Conservation (phyloP, 257 asterid genomes). For the Plantago ovata region DNA sequence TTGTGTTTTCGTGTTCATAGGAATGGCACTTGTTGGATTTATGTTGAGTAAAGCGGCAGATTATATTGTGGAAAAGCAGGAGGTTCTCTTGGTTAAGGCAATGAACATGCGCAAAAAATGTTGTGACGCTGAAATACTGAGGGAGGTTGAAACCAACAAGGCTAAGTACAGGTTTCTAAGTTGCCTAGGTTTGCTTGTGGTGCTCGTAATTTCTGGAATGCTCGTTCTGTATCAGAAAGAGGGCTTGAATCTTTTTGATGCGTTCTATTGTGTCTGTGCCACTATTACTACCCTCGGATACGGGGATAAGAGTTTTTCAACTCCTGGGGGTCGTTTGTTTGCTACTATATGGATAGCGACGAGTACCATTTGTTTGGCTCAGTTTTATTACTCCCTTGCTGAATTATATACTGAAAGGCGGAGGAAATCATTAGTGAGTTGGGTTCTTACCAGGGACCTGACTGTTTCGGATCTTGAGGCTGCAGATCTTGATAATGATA, state of each 20-base stretch:
- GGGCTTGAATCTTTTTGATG: conserved; percentile 54
- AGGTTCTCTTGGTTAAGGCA: conserved; percentile 48
- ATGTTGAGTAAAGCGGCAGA: conserved; percentile 77
- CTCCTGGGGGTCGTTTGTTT: conserved; percentile 55
- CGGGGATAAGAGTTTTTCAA: conserved; percentile 85
- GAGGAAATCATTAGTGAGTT: conserved; percentile 38
- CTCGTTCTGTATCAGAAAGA: conserved; percentile 43
- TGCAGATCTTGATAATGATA: conserved; percentile 77
- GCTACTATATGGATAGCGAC: conserved; percentile 75
- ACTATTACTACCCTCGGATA: conserved; percentile 81
- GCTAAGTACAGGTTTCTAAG: conserved; percentile 47
- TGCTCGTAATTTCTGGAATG: conserved; percentile 41
- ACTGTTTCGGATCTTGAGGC: conserved; percentile 70
- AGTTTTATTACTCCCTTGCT: conserved; percentile 55
- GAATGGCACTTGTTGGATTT: conserved; percentile 78
- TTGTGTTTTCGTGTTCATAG: conserved; percentile 59
- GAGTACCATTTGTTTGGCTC: conserved; percentile 77
- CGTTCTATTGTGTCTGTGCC: conserved; percentile 73
- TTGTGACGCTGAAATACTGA: conserved; percentile 42
- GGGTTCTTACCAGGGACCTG: conserved; percentile 64
- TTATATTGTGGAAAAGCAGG: conserved; percentile 66
- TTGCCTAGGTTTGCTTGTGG: conserved; percentile 30
- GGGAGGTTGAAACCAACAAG: conserved; percentile 46
- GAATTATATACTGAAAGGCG: conserved; percentile 64
- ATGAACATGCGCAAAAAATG: conserved; percentile 40